Evolutionary conservation across 352 stramenopile genomes (phyloP).

Genomic region (Elongisporangium anandrum): DNA sequence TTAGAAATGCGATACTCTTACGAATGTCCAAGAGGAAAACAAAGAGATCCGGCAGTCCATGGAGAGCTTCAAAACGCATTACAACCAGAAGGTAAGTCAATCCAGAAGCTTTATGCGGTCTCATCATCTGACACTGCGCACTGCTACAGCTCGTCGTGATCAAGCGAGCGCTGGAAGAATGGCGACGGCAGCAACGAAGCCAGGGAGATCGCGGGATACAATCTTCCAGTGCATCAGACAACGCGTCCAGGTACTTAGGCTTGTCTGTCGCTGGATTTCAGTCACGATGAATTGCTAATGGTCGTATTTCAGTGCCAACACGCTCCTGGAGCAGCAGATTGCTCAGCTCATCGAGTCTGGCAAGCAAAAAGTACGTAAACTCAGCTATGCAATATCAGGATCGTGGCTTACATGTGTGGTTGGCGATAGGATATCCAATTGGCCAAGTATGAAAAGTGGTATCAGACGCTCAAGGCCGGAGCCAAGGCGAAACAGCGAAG

Average conservation of each 20-base stretch:
- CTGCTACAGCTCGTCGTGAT: slow-evolving; percentile 78
- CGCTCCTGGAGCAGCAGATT: slow-evolving; percentile 50
- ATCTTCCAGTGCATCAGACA: background rate
- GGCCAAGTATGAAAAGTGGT: slow-evolving; percentile 85
- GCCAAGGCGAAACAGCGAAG: slow-evolving; percentile 81
- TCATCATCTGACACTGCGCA: background rate
- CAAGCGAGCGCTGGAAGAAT: slow-evolving; percentile 87
- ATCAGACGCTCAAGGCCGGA: slow-evolving; percentile 77
- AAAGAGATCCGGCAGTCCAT: slow-evolving; percentile 74
- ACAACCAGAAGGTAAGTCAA: slow-evolving; percentile 90
- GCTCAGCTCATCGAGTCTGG: slow-evolving; percentile 42
- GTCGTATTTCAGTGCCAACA: slow-evolving; percentile 15
- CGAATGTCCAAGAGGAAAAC: slow-evolving; percentile 73
- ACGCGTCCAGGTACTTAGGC: slow-evolving; percentile 8
- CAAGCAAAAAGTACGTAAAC: slow-evolving; percentile 30
- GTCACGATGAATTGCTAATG: background rate
- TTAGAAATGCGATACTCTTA: slow-evolving; percentile 77
- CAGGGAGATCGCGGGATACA: slow-evolving; percentile 9
- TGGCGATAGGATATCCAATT: slow-evolving; percentile 55
- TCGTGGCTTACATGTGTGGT: too few relatives aligned
- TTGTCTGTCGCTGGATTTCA: background rate
- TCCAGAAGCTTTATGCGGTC: too few relatives aligned
- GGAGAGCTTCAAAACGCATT: slow-evolving; percentile 82
- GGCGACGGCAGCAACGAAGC: slow-evolving; percentile 52
- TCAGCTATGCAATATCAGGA: background rate